Evolutionary conservation across 441 rosid species (phyloP), one percentile per base, ranked within the genome.

Genomic region (Gossypium schwendimanii): DNA sequence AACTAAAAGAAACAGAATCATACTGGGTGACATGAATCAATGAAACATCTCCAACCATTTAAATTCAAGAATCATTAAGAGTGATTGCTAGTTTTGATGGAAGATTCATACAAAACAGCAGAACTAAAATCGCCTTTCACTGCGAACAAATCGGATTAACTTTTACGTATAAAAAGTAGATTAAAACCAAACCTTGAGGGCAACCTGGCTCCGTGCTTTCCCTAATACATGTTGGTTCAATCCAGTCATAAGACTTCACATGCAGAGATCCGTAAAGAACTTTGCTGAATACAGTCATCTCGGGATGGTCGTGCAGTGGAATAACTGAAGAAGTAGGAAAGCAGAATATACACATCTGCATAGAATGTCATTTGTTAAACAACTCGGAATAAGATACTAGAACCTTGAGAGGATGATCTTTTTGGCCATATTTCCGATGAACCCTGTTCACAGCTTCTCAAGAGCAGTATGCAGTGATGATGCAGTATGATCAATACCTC

Each of bases 281-380:
- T 84, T 91, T 94, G 87, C 97, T 91, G 76, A 94, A 87, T 20
- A 94, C 97, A 26, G 94, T 83, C 97, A 94, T 94, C 55, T 88
- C 86, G 21, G 97, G 98, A 81, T 94, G 98, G 80, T 94, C 96
- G 63, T 94, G 97, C 52, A 94, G 87, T 7, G 96, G 97, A 78
- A 94, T 92, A 73, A 92, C 97, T 6, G 97, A 83, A 6, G 98
- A 92, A 50, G 97, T 88, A 63, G 98, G 97, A 85, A 94, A 91
- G 83, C 94, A 85, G 84, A 92, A 94, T 73, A 94, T 79, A 76
- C 98, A 94, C 88, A 94, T 94, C 98, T 94, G 91, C 84, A 79
- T n/a, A 76, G 47, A 76, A 59, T 73, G 68, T 53, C 65, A 73
- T 10, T 69, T 57, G 12, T 20, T 23, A 39, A 65, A 2, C 39